Evolutionary conservation across 768 basidiomycete species (phyloP).

Genomic region (Piloderma croceum): DNA sequence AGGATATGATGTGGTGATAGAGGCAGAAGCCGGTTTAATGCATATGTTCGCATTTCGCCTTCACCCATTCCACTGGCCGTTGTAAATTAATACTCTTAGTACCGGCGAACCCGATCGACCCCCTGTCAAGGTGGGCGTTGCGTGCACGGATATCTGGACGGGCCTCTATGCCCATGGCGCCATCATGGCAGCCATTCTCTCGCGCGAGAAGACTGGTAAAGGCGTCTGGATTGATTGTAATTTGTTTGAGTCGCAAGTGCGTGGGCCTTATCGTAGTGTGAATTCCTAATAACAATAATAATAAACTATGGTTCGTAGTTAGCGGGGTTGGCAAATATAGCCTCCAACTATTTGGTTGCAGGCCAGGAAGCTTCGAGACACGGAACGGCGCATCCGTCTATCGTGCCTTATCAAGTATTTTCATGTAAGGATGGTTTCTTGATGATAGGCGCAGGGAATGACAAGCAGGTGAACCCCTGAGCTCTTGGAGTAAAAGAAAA

Average conservation of each 20-base stretch:
- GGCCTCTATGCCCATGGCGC: conserved; percentile 89
- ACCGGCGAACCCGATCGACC: conserved; percentile 85
- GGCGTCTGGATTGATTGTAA: conserved; percentile 92
- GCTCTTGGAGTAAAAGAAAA: not conserved
- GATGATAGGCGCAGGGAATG: conserved; percentile 92
- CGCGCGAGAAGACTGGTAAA: conserved; percentile 75
- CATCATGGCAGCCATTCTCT: conserved; percentile 84
- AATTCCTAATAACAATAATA: too few relatives aligned
- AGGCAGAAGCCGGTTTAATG: conserved; percentile 92
- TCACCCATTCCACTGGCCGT: conserved; percentile 10
- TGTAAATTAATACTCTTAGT: conserved; percentile 36
- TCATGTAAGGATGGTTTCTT: conserved; percentile 81
- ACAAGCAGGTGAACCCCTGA: conserved; percentile 57
- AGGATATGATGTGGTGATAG: conserved; percentile 84
- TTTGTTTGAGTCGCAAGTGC: conserved; percentile 85
- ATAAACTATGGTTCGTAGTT: too few relatives aligned
- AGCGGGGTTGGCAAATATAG: conserved; percentile 87
- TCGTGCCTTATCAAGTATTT: conserved; percentile 92
- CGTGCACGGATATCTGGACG: conserved; percentile 84
- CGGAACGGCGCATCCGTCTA: conserved; percentile 91
- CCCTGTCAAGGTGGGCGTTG: conserved; percentile 94
- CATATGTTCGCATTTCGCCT: conserved; percentile 61
- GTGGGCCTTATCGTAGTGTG: too few relatives aligned
- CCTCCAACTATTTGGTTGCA: conserved; percentile 87
- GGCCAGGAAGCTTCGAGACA: conserved; percentile 77